Base-by-base conservation (phyloP, 305 asterid species). In the Solanum hybrid region DNA sequence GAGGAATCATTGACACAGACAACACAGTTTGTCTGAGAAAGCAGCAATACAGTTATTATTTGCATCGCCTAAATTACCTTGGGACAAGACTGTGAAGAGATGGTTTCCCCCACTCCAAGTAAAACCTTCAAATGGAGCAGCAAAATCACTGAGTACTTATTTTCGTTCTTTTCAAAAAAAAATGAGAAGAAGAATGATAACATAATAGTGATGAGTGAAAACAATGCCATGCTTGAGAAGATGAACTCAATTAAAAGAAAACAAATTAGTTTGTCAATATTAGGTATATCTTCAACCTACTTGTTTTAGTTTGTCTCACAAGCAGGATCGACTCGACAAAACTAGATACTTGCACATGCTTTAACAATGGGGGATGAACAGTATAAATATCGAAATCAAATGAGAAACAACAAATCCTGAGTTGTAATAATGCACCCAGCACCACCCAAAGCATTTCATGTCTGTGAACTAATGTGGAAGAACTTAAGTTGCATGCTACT, bases 71-170 rank as follows among this genome's bases (percentile, higher is more conserved):
- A 80, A 24, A 88, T 88, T 93, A 96, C 99, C 98, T 97, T 96
- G 90, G 98, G 95, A 82, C 99, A 97, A 81, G 97, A 90, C 89
- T 96, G 94, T 10, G 95, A 93, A 82, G 97, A 93, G 90, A 97
- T 95, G 88, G 93, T 90, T 93, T 97, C 98, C 88, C 99, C 99
- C 87, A 95, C 93, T 91, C 98, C 97, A 88, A 92, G 98, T 82
- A 97, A 91, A 89, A 97, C 99, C 99, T 97, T 93, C 88, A 91
- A 90, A 92, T 60, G 90, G 89, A 90, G 88, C 89, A 90, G 88
- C 89, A 45, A 38, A 88, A 26, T 66, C 69, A 36, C 86, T 89
- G 81, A 91, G 86, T 42, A 81, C 80, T 71, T 32, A 78, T 8
- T 76, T 17, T 80, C 12, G 0, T 37, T 81, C 26, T 81, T 82